Percentiles rank a stretch among this genome's conserved stretches.
Conservation (phyloP, 2,329 filamentous ascomycete species). For the Fusarium sp. region DNA sequence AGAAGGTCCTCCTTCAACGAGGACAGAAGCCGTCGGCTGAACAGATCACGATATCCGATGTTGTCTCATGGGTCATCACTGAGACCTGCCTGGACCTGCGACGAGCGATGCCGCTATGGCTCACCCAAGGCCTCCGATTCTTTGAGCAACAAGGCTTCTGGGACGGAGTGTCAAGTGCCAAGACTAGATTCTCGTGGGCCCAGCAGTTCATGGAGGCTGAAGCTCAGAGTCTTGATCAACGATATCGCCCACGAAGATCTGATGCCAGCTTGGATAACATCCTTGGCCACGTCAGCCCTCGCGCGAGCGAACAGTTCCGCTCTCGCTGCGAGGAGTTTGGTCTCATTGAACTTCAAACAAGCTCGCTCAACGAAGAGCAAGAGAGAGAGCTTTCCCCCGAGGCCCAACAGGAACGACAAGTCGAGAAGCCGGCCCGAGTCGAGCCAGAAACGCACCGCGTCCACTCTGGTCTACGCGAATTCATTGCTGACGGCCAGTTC, state of each 20-base stretch:
- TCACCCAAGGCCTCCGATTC: constrained; percentile 67
- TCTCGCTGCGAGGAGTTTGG: constrained; percentile 20
- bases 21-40: accelerated
- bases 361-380: constrained; percentile 71
- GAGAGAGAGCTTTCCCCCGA: constrained; percentile 76
- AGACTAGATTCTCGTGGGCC: constrained; percentile 41
- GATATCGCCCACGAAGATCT: constrained; percentile 59
- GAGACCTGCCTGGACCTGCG: constrained; percentile 31
- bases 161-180: constrained; percentile 9
- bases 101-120: constrained; percentile 61
- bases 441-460: constrained; percentile 56
- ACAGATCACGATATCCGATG: constrained; percentile 62
- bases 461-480: constrained; percentile 53
- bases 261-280: neutral
- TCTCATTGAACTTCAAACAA: neutral
- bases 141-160: constrained; percentile 56
- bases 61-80: constrained; percentile 69
- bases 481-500: constrained; percentile 17
- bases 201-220: constrained; percentile 67
- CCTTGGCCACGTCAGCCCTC: neutral
- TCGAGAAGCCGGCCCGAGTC: constrained; percentile 57
- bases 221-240: constrained; percentile 60
- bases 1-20: constrained; percentile 56
- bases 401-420: constrained; percentile 68
- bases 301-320: neutral